A percentile compares a stretch with the other conserved stretches of the same genome.
Conservation (phyloP, 495 filamentous ascomycete genomes). For the Trichoderma asperelloides region DNA sequence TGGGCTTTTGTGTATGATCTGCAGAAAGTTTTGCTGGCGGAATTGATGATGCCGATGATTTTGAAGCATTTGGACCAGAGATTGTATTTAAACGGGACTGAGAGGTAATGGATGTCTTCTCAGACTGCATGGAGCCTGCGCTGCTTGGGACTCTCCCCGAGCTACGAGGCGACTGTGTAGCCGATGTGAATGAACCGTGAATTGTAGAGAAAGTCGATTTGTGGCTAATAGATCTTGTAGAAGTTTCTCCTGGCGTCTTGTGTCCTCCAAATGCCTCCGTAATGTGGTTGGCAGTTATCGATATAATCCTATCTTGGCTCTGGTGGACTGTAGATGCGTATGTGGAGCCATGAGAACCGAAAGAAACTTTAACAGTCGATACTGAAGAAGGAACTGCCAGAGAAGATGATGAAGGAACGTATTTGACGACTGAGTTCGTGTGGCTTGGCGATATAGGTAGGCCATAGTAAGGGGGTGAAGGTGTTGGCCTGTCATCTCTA, state of each 20-base stretch:
- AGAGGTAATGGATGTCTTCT: neutral
- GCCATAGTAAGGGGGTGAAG: neutral
- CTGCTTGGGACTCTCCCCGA: no score
- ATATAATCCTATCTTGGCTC: no score
- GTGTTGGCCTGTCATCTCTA: neutral
- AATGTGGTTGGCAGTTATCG: no score
- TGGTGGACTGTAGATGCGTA: neutral
- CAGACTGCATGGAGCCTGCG: no score
- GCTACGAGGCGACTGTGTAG: no score
- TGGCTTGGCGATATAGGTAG: neutral
- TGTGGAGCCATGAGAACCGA: neutral
- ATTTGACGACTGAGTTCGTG: neutral
- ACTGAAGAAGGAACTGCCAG: neutral
- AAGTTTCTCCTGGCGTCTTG: no score
- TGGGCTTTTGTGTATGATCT: neutral
- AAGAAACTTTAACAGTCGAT: neutral
- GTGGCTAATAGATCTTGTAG: no score
- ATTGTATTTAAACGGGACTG: neutral
- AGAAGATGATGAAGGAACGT: neutral
- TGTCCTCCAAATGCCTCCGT: no score
- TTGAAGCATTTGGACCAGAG: neutral
- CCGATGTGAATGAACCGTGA: no score
- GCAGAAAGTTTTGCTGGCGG: neutral
- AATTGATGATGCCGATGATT: neutral
- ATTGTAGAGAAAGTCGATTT: no score